Evolutionary conservation across 441 rosid species (phyloP).

Genomic region (Adansonia gregorii): DNA sequence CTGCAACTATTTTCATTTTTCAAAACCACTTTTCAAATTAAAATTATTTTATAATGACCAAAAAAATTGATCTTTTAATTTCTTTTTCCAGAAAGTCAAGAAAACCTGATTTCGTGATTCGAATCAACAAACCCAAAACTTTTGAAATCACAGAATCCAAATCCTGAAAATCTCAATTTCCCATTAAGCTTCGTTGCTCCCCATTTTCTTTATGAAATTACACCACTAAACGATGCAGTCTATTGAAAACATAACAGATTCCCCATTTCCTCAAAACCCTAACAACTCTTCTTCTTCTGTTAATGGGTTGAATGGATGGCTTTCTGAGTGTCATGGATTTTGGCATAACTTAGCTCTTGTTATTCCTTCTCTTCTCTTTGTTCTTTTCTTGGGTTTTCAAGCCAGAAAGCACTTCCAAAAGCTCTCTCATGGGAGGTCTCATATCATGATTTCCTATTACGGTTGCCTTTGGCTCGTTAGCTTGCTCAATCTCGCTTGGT

Average conservation of each 20-base stretch:
- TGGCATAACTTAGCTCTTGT: slow-evolving; percentile 67
- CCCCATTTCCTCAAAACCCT: no score
- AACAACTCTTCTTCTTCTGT: slow-evolving; percentile 26
- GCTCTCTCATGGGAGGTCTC: slow-evolving; percentile 75
- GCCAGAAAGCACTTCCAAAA: slow-evolving; percentile 68
- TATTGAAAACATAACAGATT: no score
- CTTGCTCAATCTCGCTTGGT: slow-evolving; percentile 90
- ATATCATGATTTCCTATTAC: slow-evolving; percentile 77
- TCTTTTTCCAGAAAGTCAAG: not conserved
- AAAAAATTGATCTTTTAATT: not conserved
- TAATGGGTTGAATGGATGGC: slow-evolving; percentile 51
- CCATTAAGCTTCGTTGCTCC: no score
- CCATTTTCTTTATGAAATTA: no score
- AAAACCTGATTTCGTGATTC: not conserved
- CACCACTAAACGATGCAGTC: no score
- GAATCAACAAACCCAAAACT: no score
- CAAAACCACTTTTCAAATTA: no score
- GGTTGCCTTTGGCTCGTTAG: slow-evolving; percentile 84
- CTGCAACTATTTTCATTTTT: not conserved
- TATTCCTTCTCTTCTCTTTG: slow-evolving; percentile 58
- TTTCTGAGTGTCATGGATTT: slow-evolving; percentile 79
- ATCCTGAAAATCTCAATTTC: no score
- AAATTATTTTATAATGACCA: no score
- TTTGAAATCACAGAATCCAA: no score
- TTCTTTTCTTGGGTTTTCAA: slow-evolving; percentile 64